A percentile compares a stretch with the other conserved stretches of the same genome.
phyloP scores from a whole-genome alignment of 257 asterid species.

The Eucommia ulmoides region DNA sequence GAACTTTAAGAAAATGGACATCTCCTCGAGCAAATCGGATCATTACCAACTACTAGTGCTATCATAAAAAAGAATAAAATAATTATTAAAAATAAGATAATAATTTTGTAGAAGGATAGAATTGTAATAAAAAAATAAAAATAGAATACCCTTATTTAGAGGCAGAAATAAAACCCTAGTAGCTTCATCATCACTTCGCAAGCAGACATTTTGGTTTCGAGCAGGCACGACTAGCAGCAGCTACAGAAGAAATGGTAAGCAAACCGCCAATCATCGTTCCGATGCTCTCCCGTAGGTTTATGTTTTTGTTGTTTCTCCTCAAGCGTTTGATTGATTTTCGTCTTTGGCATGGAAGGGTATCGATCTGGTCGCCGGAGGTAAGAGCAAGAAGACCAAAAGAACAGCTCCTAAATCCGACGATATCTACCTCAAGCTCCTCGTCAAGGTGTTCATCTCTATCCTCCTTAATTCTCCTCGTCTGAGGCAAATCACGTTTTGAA shows the following conservation, averaged over 20 bases:
- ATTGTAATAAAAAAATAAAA: too few relatives aligned
- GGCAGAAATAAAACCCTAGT: conserved; percentile 33
- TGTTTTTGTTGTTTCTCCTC: too few relatives aligned
- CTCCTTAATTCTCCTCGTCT: too few relatives aligned
- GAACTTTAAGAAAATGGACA: too few relatives aligned
- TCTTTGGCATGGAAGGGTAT: conserved; percentile 41
- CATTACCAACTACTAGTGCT: too few relatives aligned
- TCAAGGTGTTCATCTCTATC: conserved; percentile 31
- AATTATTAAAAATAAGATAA: too few relatives aligned
- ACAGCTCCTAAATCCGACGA: conserved; percentile 66
- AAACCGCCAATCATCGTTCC: background rate
- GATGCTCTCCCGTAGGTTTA: background rate
- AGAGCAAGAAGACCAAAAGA: conserved; percentile 79
- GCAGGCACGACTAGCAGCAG: conserved; percentile 15
- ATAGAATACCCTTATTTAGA: too few relatives aligned
- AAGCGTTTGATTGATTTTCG: too few relatives aligned
- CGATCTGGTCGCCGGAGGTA: conserved; percentile 89
- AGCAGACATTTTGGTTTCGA: background rate
- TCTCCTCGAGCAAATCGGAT: too few relatives aligned
- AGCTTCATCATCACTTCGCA: background rate
- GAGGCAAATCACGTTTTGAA: too few relatives aligned
- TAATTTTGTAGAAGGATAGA: too few relatives aligned
- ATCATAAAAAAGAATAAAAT: too few relatives aligned
- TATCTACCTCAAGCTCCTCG: conserved; percentile 59
- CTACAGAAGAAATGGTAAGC: conserved; percentile 24